A percentile compares a stretch with the other conserved stretches of the same genome.
These are phyloP conservation scores for Chaetomium tenue DNA, from an alignment of 495 filamentous ascomycete species.

Conservation along the genomic window DNA sequence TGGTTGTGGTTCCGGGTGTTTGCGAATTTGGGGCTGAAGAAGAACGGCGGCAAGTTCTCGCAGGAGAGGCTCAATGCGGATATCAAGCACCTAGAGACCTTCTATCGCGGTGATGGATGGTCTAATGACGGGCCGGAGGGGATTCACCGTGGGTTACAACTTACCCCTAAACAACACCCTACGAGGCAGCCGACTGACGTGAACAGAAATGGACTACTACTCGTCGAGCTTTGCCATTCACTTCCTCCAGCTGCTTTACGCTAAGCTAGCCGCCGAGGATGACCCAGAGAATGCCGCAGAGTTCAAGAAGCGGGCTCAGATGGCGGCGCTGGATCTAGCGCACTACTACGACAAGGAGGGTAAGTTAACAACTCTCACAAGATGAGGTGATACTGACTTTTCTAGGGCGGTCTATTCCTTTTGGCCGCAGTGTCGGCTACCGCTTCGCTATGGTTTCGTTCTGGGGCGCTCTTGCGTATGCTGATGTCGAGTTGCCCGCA, in stretches of 20 bases:
- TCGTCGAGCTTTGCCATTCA: conserved; percentile 79
- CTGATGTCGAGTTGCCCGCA: conserved; percentile 65
- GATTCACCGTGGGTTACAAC: conserved; percentile 54
- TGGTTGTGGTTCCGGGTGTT: conserved; percentile 83
- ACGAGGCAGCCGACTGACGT: background rate
- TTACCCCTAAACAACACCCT: background rate
- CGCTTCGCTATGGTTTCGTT: conserved; percentile 79
- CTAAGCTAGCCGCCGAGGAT: conserved; percentile 66
- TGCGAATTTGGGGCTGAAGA: conserved; percentile 72
- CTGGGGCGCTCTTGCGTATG: conserved; percentile 75
- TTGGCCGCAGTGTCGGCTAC: conserved; percentile 74
- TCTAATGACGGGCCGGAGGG: conserved; percentile 75
- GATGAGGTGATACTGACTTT: background rate
- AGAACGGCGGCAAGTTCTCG: conserved; percentile 65
- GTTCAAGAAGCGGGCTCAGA: conserved; percentile 63
- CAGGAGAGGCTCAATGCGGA: conserved; percentile 66
- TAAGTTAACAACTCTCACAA: conserved; percentile 20
- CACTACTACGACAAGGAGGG: conserved; percentile 71
- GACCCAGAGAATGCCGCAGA: conserved; percentile 66
- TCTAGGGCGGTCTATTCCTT: conserved; percentile 63
- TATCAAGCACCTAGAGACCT: conserved; percentile 73
- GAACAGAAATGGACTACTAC: conserved; percentile 73
- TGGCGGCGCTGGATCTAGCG: conserved; percentile 66
- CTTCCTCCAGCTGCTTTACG: conserved; percentile 71
- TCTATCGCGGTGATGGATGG: conserved; percentile 77